Evolutionary conservation across 2,329 filamentous ascomycete genomes (phyloP).

Genomic region (Cyclaneusma minus): DNA sequence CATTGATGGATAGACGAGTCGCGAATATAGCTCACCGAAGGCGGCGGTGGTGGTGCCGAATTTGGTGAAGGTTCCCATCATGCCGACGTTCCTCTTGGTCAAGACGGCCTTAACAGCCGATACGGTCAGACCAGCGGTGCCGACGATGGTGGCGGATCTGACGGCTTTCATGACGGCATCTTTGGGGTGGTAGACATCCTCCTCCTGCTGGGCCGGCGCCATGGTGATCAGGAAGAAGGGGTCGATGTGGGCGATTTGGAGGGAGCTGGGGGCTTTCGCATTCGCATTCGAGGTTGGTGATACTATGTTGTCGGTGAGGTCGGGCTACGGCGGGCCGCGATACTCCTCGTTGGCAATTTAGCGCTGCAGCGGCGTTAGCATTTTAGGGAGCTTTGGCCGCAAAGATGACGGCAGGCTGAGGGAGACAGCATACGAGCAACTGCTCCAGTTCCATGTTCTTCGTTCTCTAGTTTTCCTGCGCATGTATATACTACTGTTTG

Average conservation of each 20-base stretch:
- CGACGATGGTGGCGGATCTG: constrained; percentile 48
- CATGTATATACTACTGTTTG: too few species aligned
- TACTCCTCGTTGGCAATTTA: constrained; percentile 1
- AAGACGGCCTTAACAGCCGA: constrained; percentile 80
- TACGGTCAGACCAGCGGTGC: constrained; percentile 51
- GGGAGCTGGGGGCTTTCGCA: constrained; percentile 8
- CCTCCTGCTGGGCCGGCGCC: constrained; percentile 32
- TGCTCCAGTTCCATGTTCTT: too few species aligned
- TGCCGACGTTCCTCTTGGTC: constrained; percentile 65
- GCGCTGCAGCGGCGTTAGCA: neutral
- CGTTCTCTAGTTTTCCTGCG: too few species aligned
- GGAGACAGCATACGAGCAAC: too few species aligned
- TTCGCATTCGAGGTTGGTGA: constrained; percentile 2
- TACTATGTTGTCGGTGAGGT: neutral
- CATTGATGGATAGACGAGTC: constrained; percentile 7
- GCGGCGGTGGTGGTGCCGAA: constrained; percentile 59
- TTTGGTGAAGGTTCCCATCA: constrained; percentile 65
- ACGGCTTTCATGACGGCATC: constrained; percentile 57
- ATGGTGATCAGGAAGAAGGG: constrained; percentile 22
- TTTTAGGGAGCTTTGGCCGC: too few species aligned
- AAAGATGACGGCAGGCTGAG: too few species aligned
- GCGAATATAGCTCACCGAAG: constrained; percentile 33
- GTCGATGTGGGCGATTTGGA: constrained; percentile 6
- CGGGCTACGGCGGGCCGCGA: neutral
- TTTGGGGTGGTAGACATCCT: constrained; percentile 48